Evolutionary conservation across 768 basidiomycete species (phyloP).

Genomic region (Rhodocollybia butyracea): DNA sequence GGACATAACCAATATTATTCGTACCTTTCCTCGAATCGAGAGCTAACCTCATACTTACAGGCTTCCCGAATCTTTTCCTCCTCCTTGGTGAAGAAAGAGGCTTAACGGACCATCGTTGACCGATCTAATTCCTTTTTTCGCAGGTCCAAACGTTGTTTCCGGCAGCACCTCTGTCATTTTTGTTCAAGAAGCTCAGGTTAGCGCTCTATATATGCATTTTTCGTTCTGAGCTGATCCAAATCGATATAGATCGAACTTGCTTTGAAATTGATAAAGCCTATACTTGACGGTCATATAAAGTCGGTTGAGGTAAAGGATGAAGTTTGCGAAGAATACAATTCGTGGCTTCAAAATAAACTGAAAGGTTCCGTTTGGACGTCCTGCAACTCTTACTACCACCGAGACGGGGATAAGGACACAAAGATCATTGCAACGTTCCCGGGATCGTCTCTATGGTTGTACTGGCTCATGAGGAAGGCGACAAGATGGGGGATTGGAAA

Average conservation of each 20-base stretch:
- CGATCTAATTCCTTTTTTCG: background rate
- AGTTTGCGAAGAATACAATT: constrained; percentile 48
- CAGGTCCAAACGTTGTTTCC: constrained; percentile 55
- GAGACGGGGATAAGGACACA: constrained; percentile 22
- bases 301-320: constrained; percentile 47
- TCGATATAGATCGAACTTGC: constrained; percentile 42
- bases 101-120: background rate
- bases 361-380: constrained; percentile 48
- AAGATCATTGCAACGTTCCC: constrained; percentile 50
- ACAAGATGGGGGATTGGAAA: constrained; percentile 9
- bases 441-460: constrained; percentile 38
- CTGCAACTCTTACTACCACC: constrained; percentile 54
- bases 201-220: background rate
- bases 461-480: constrained; percentile 40
- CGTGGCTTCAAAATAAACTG: constrained; percentile 47
- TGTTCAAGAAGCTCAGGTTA: constrained; percentile 52
- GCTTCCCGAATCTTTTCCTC: constrained; percentile 53
- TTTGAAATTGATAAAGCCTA: constrained; percentile 48
- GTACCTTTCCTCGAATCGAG: background rate
- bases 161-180: constrained; percentile 60
- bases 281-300: constrained; percentile 44
- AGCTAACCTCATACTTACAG: constrained; percentile 13
- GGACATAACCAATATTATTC: background rate
- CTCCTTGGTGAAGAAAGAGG: constrained; percentile 44
- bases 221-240: background rate